Evolutionary conservation across 2,329 filamentous ascomycete genomes (phyloP).

Genomic region (Trichoderma lentiforme): DNA sequence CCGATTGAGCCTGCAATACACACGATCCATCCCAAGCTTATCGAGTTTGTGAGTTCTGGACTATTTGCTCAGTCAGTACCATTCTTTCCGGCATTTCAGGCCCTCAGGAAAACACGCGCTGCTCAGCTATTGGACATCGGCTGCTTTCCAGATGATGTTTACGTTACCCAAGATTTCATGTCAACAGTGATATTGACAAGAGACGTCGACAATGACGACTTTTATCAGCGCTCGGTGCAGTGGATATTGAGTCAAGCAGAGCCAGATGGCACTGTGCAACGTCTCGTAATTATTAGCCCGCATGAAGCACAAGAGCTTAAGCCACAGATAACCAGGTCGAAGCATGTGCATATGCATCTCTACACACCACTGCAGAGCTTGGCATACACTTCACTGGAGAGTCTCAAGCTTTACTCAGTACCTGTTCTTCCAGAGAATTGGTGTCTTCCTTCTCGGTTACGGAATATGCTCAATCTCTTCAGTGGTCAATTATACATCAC

Average conservation of each 20-base stretch:
- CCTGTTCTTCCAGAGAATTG: neutral
- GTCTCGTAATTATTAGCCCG: conserved; percentile 18
- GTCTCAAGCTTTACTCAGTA: neutral
- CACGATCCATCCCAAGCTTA: neutral
- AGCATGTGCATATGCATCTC: conserved; percentile 43
- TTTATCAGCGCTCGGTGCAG: conserved; percentile 26
- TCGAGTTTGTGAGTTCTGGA: neutral
- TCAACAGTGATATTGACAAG: neutral
- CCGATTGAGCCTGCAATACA: conserved; percentile 37
- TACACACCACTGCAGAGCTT: conserved; percentile 44
- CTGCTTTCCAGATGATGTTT: conserved; percentile 19
- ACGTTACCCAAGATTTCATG: conserved; percentile 17
- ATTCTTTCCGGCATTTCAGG: conserved; percentile 22
- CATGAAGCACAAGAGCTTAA: conserved; percentile 55
- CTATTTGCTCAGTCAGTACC: neutral
- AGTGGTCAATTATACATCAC: neutral
- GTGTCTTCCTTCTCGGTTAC: neutral
- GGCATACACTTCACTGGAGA: neutral
- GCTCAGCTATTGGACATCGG: conserved; percentile 13
- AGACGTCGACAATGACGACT: conserved; percentile 16
- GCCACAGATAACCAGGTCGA: conserved; percentile 17
- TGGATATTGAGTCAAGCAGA: conserved; percentile 24
- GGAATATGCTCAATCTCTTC: neutral
- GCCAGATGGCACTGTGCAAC: neutral
- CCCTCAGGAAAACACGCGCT: conserved; percentile 21